Base-by-base conservation (phyloP, 345 rosid genomes). In the Aegle marmelos region DNA sequence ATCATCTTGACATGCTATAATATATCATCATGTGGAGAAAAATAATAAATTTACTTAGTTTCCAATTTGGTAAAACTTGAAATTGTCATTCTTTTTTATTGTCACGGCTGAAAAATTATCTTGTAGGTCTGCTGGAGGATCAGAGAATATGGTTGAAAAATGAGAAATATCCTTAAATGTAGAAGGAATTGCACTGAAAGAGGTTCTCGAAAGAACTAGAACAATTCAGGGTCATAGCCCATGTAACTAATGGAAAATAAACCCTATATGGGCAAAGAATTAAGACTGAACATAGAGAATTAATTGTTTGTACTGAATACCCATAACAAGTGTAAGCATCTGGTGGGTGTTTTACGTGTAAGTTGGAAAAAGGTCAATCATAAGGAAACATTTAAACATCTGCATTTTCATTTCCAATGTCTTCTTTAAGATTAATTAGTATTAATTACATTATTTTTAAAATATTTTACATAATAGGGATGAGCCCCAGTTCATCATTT, bases 381-480 rank as follows among this genome's bases (percentile, higher is more conserved):
- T 41, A 68, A 41, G 56, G n/a, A 9, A 50, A 53, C 2, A 48
- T 17, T 28, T 28, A 63, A 73, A 24, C 70, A 6, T 68, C 56
- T 76, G 54, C 50, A 1, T 80, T 70, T 79, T 56, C 57, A 56
- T 62, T 66, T 54, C 61, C 10, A 68, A 45, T 45, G 5, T 27
- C 8, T 61, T 39, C 70, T 73, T 61, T 72, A 76, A 67, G 62
- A 76, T 79, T 72, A 58, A 53, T 61, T 34, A 61, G 62, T 83
- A 67, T 79, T 76, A 72, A 79, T 78, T 74, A 36, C 59, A 77
- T 76, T 76, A 72, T 80, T 61, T 77, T 88, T 82, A 84, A 88
- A 83, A 88, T 90, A 86, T 92, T 87, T 84, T 88, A 89, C 88
- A 79, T 92, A 88, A 88, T 93, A 93, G 98, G 99, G 89, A 89